Conservation (phyloP, 192 early-diverging fungal species). For the Pecoramyces ruminantium region DNA sequence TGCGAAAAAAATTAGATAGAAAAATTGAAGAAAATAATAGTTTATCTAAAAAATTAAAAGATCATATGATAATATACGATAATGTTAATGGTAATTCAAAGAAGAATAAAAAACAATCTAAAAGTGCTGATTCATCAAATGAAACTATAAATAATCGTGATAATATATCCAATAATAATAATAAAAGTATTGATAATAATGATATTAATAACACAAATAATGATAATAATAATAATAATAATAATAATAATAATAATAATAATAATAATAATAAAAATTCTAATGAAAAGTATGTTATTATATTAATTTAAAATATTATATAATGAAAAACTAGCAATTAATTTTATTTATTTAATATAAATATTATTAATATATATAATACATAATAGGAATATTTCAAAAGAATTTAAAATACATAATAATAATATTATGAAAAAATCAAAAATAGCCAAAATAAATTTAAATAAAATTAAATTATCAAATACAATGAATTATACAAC, state of each 20-base stretch:
- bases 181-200: too few relatives aligned
- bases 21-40: constrained; percentile 5
- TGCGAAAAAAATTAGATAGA: constrained; percentile 20
- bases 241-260: too few relatives aligned
- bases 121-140: background rate
- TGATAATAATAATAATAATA: too few relatives aligned
- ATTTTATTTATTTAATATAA: too few relatives aligned
- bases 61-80: background rate
- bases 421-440: background rate
- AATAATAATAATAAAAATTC: too few relatives aligned
- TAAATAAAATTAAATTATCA: background rate
- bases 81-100: background rate
- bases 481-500: background rate
- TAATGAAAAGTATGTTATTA: too few relatives aligned
- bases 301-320: too few relatives aligned
- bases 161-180: background rate
- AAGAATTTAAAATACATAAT: background rate
- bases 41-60: background rate
- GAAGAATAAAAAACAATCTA: background rate
- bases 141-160: background rate
- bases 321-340: too few relatives aligned
- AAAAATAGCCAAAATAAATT: background rate
- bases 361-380: too few relatives aligned
- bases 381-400: background rate
- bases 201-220: too few relatives aligned